Percentiles rank a stretch among this genome's conserved stretches.
Evolutionary conservation across 352 stramenopile genomes (phyloP).

Genomic region (Thalassiosira mediterranea): DNA sequence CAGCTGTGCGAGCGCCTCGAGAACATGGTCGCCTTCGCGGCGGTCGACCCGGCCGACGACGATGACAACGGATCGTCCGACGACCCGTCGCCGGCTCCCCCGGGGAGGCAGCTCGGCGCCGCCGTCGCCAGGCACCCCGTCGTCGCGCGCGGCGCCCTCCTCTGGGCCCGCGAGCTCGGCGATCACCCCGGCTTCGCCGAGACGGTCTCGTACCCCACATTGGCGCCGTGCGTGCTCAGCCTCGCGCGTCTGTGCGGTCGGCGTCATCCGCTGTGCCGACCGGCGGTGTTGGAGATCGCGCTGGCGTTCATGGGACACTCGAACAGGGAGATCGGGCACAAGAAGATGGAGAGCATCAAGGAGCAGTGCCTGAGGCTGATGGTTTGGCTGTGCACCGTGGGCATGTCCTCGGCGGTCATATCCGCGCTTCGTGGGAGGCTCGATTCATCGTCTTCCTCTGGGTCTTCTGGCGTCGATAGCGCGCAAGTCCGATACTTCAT

Average conservation of each 20-base stretch:
- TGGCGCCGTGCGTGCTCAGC: conserved; percentile 75
- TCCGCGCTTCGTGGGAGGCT: conserved; percentile 52
- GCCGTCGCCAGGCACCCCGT: conserved; percentile 61
- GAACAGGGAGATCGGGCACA: conserved; percentile 76
- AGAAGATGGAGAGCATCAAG: conserved; percentile 78
- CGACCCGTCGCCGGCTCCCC: no score
- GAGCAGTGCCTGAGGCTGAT: conserved; percentile 79
- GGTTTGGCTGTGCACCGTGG: conserved; percentile 65
- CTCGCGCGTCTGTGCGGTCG: conserved; percentile 64
- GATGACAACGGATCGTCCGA: conserved; percentile 30
- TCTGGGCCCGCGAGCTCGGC: conserved; percentile 73
- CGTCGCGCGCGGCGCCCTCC: conserved; percentile 66
- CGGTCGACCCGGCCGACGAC: conserved; percentile 40
- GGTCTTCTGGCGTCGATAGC: conserved; percentile 64
- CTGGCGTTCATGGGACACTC: conserved; percentile 75
- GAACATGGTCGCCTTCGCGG: conserved; percentile 79
- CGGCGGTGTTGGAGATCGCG: conserved; percentile 58
- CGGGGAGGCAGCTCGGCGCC: conserved; percentile 61
- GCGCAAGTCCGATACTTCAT: conserved; percentile 78
- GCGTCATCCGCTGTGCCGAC: conserved; percentile 69
- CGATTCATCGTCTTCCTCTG: conserved; percentile 47
- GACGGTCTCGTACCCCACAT: conserved; percentile 70
- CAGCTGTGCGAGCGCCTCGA: conserved; percentile 78
- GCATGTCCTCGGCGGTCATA: conserved; percentile 61
- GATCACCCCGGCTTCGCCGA: conserved; percentile 64